Conservation (phyloP, 352 stramenopile genomes). For the Phytophthora citricola region DNA sequence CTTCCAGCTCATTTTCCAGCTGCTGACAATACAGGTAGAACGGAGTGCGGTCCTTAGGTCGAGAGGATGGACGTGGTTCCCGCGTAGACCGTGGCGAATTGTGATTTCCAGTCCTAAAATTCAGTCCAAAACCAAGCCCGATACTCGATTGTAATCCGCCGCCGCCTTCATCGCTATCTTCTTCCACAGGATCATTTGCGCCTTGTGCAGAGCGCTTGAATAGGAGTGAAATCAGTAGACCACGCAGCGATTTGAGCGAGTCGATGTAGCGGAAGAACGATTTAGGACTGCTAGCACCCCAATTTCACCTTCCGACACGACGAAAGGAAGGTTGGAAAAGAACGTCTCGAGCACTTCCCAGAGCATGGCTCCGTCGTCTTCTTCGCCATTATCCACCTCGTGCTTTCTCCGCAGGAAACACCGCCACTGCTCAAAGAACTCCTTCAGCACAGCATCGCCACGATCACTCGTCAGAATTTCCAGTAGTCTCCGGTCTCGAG, state of each 20-base stretch:
- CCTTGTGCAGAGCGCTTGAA: constrained; percentile 41
- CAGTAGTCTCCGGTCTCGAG: constrained; percentile 45
- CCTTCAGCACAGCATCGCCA: constrained; percentile 59
- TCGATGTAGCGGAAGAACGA: constrained; percentile 63
- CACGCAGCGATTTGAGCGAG: constrained; percentile 58
- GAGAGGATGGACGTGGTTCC: neutral
- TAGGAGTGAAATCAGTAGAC: constrained; percentile 55
- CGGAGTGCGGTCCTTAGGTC: constrained; percentile 31
- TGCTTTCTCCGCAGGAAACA: constrained; percentile 16
- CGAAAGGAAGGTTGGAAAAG: constrained; percentile 62
- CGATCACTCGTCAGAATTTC: constrained; percentile 76
- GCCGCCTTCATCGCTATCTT: constrained; percentile 31
- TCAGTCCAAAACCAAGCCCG: constrained; percentile 32
- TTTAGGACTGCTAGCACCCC: constrained; percentile 44
- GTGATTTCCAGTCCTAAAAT: constrained; percentile 23
- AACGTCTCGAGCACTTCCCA: constrained; percentile 74
- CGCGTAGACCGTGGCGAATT: constrained; percentile 2
- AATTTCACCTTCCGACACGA: constrained; percentile 53
- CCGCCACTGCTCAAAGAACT: constrained; percentile 71
- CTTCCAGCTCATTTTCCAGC: constrained; percentile 65
- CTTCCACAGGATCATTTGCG: constrained; percentile 15
- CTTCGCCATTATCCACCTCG: neutral
- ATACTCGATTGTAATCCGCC: constrained; percentile 22
- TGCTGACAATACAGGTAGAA: constrained; percentile 72
- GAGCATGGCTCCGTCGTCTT: constrained; percentile 42